phyloP scores from a whole-genome alignment of 2,329 filamentous ascomycete genomes.

The Scytalidium lignicola region DNA sequence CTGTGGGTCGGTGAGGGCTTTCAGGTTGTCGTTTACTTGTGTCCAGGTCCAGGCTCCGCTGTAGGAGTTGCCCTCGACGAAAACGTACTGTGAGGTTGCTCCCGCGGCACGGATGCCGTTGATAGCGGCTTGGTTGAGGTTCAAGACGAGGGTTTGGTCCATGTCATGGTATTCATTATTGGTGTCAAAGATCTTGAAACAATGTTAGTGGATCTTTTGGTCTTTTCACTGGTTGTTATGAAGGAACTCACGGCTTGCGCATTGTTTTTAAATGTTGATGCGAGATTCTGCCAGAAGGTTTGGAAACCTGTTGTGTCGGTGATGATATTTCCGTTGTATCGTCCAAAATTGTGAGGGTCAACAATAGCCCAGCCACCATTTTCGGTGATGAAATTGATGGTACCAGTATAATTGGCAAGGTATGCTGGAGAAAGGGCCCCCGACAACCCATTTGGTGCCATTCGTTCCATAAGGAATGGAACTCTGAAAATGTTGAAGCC shows the following conservation, averaged over 20 bases:
- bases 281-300: conserved; percentile 36
- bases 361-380: conserved; percentile 43
- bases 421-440: conserved; percentile 38
- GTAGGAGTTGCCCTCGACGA: conserved; percentile 40
- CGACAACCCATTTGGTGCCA: conserved; percentile 43
- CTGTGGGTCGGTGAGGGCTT: conserved; percentile 40
- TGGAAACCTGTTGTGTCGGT: conserved; percentile 31
- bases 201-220: conserved; percentile 27
- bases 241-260: conserved; percentile 31
- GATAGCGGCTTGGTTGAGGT: conserved; percentile 41
- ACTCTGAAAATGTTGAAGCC: conserved; percentile 26
- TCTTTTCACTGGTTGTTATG: conserved; percentile 11
- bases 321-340: conserved; percentile 39
- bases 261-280: conserved; percentile 31
- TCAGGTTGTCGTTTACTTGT: conserved; percentile 39
- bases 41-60: conserved; percentile 43
- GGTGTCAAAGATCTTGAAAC: conserved; percentile 30
- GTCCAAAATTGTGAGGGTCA: conserved; percentile 45
- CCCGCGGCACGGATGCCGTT: conserved; percentile 37
- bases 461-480: conserved; percentile 49
- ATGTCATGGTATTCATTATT: conserved; percentile 42
- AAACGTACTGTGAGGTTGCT: conserved; percentile 49
- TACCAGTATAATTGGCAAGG: conserved; percentile 35
- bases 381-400: conserved; percentile 41
- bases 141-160: conserved; percentile 32